These are phyloP conservation scores for Diutina siamensis DNA, from an alignment of 1,139 yeast species.

Conservation along the genomic window DNA sequence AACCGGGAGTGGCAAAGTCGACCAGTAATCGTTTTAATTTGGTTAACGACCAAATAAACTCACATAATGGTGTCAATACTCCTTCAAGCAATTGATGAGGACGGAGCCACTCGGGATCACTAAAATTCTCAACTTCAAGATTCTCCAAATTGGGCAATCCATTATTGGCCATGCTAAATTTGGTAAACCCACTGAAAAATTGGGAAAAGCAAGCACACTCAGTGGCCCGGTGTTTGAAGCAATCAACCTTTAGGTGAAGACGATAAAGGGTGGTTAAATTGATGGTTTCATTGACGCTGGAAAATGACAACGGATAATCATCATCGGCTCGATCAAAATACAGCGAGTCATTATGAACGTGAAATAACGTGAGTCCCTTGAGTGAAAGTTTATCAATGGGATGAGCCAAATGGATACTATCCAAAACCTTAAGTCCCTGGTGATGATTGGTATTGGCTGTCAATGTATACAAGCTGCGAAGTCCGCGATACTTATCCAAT, in stretches of 20 bases:
- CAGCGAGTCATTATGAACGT: conserved; percentile 19
- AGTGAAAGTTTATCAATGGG: conserved; percentile 17
- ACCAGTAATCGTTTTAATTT: conserved; percentile 17
- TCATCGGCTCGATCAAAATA: conserved; percentile 7
- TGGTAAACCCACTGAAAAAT: conserved; percentile 20
- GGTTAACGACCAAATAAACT: conserved; percentile 17
- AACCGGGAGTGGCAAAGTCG: conserved; percentile 29
- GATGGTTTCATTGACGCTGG: conserved; percentile 16
- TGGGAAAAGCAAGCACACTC: conserved; percentile 22
- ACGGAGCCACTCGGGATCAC: conserved; percentile 28
- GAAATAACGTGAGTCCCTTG: conserved; percentile 23
- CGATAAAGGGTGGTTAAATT: conserved; percentile 16
- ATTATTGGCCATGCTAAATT: conserved; percentile 13
- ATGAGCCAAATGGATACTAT: conserved; percentile 15
- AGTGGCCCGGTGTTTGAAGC: conserved; percentile 18
- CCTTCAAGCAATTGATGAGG: conserved; percentile 26
- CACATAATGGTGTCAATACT: conserved; percentile 23
- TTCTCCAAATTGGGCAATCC: conserved; percentile 23
- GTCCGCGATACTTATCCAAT: conserved; percentile 13
- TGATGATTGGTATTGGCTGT: conserved; percentile 25
- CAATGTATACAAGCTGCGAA: conserved; percentile 19
- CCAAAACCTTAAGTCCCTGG: conserved; percentile 21
- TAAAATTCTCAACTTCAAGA: conserved; percentile 24
- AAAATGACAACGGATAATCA: conserved; percentile 17
- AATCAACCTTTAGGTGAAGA: conserved; percentile 23